Evolutionary conservation across 495 filamentous ascomycete species (phyloP), one percentile per base, ranked within the genome.

Genomic region (Barbatosphaeria neglecta): DNA sequence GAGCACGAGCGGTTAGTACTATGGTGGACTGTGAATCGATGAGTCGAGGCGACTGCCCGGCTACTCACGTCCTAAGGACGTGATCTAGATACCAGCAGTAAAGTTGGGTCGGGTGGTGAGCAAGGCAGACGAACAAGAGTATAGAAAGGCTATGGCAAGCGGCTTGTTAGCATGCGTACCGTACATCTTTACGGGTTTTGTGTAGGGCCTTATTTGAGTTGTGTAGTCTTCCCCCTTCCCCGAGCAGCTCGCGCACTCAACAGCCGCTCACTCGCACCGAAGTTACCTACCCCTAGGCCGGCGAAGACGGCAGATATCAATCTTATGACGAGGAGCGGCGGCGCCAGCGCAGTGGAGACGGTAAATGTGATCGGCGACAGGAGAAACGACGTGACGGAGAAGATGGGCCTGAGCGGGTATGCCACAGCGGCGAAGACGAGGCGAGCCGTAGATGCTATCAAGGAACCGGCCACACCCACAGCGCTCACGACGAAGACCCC

Each of bases 261-360:
- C 11, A 15, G 17, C 37, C 8, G 22, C 38, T 40, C 38, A 19
- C 38, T 9, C 17, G 17, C 22, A 22, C 11, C 4, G 33, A 37
- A 16, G 6, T 11, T 11, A 37, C 64, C 54, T 73, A 86, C 84
- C 78, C 87, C 81, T 44, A 86, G 71, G 58, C 69, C 80, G 19
- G 64, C 62, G 1, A 84, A 55, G 22, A 82, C 47, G 37, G 61
- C 40, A 28, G 63, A 51, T n/a, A n/a, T n/a, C n/a, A n/a, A n/a
- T n/a, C n/a, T n/a, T n/a, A n/a, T n/a, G 15, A 64, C 53, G 20
- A 62, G 64, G 40, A 59, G 15, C 19, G 17, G 20, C 22, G 39
- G 39, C 18, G 39, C 39, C 6, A 41, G 20, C 20, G 15, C 6
- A 6, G 16, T 22, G 6, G 39, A 22, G 9, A 24, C 39, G 20